phyloP scores from a whole-genome alignment of 192 early-diverging fungal species.

The Backusella luteola region DNA sequence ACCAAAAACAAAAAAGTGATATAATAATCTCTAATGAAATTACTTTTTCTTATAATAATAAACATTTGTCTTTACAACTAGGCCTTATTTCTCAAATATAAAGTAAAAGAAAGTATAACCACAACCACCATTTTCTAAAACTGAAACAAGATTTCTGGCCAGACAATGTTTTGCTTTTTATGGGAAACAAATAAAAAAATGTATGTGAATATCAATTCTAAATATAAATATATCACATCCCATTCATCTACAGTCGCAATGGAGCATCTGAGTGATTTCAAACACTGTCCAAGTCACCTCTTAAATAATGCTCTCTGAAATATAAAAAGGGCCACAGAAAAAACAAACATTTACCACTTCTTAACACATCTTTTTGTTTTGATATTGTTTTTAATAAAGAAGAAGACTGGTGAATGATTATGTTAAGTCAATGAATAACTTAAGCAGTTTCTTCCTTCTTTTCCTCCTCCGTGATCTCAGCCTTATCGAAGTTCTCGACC shows the following conservation, averaged over 20 bases:
- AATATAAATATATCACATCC: not conserved
- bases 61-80: not conserved
- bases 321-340: not conserved
- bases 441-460: constrained; percentile 21
- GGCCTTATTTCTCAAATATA: not conserved
- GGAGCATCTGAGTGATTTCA: not conserved
- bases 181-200: too few relatives aligned
- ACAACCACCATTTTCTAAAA: not conserved
- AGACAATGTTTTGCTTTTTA: not conserved
- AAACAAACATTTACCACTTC: not conserved
- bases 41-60: not conserved
- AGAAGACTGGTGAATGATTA: not conserved
- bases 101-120: too few relatives aligned
- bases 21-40: not conserved
- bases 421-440: not conserved
- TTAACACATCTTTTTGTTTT: not conserved
- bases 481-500: constrained; percentile 69
- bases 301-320: not conserved
- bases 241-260: not conserved
- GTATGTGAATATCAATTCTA: not conserved
- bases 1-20: not conserved
- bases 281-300: not conserved
- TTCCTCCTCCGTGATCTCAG: constrained; percentile 49
- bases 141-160: not conserved
- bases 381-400: constrained; percentile 6